A percentile compares a stretch with the other conserved stretches of the same genome.
Conservation (phyloP, 129 eudicot species). For the Chrysanthemum makinoi region DNA sequence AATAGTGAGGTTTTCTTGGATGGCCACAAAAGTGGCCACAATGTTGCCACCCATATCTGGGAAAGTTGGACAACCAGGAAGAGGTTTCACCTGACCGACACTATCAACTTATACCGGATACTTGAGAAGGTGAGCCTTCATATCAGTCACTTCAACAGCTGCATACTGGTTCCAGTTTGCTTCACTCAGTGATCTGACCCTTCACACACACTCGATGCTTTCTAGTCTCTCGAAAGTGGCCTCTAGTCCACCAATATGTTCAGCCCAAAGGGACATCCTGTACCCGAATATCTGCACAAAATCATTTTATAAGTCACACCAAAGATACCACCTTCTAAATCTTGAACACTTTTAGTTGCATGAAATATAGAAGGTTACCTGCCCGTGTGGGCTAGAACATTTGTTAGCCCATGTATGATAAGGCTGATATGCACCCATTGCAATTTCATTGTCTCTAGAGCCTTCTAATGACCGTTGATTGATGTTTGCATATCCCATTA, state of each 20-base stretch:
- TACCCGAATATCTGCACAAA: constrained; percentile 71
- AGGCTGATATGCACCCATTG: constrained; percentile 99
- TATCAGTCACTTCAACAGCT: constrained; percentile 50
- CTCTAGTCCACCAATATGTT: constrained; percentile 71
- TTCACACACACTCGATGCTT: constrained; percentile 74
- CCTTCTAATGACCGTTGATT: constrained; percentile 96
- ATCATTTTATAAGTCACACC: neutral
- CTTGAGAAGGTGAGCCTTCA: constrained; percentile 83
- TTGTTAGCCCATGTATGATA: constrained; percentile 71
- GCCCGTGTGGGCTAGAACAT: constrained; percentile 60
- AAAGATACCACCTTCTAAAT: neutral
- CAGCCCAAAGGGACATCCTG: constrained; percentile 93
- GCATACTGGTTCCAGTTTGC: constrained; percentile 77
- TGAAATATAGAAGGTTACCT: constrained; percentile 39
- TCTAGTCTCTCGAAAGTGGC: constrained; percentile 59
- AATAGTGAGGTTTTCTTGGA: constrained; percentile 86
- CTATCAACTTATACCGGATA: constrained; percentile 78
- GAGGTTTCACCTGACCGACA: constrained; percentile 66
- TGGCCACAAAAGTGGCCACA: constrained; percentile 62
- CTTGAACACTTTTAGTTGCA: neutral
- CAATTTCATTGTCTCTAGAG: constrained; percentile 88
- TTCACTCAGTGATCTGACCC: constrained; percentile 55
- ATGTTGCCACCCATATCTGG: constrained; percentile 91
- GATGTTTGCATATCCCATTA: constrained; percentile 92
- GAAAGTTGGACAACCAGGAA: constrained; percentile 65